Evolutionary conservation across 2,329 filamentous ascomycete species (phyloP).

Genomic region (Alternaria solani): DNA sequence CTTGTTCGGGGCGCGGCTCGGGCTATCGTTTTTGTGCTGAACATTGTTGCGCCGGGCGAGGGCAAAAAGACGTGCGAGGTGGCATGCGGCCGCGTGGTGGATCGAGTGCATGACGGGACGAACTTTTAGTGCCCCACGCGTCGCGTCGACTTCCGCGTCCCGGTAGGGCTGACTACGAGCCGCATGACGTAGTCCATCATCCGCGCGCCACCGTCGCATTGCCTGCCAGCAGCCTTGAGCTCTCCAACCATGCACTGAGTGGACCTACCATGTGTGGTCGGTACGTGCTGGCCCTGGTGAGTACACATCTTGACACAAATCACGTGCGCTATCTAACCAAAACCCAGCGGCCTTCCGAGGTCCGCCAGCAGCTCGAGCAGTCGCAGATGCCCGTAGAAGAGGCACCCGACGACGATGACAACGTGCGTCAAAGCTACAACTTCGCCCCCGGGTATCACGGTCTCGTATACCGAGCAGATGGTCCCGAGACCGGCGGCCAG

Average conservation of each 20-base stretch:
- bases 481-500: constrained; percentile 65
- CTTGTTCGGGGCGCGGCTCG: constrained; percentile 34
- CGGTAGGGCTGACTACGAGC: constrained; percentile 37
- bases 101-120: constrained; percentile 31
- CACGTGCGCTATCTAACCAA: constrained; percentile 18
- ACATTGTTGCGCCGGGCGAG: constrained; percentile 43
- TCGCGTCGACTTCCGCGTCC: constrained; percentile 29
- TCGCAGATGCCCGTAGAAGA: constrained; percentile 77
- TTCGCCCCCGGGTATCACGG: constrained; percentile 90
- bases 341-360: constrained; percentile 74
- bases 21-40: constrained; percentile 44
- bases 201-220: background rate
- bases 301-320: constrained; percentile 29
- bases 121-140: constrained; percentile 35
- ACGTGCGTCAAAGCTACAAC: constrained; percentile 81
- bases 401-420: constrained; percentile 72
- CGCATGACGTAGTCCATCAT: constrained; percentile 14
- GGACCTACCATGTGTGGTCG: constrained; percentile 69
- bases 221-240: too few species aligned
- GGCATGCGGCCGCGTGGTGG: constrained; percentile 22
- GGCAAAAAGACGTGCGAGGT: constrained; percentile 23
- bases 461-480: constrained; percentile 82
- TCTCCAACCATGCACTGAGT: constrained; percentile 28
- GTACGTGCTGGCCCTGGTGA: constrained; percentile 69
- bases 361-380: constrained; percentile 76